These are phyloP conservation scores for Pneumocystis jirovecii DNA, from an alignment of 1,139 yeast species.

Conservation along the genomic window DNA sequence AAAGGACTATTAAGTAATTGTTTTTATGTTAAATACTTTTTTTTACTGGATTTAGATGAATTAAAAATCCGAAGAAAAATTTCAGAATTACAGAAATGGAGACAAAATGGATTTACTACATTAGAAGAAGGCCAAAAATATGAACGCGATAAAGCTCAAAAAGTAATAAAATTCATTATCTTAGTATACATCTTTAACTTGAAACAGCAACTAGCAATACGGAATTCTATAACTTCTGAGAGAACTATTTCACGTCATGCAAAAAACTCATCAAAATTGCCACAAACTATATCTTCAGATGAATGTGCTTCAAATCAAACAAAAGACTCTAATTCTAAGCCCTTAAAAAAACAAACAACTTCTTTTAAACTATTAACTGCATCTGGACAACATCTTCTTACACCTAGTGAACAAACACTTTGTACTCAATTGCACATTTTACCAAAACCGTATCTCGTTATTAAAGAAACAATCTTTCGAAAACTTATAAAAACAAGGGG, in stretches of 20 bases:
- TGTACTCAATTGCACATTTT: conserved; percentile 71
- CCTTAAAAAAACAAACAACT: conserved; percentile 18
- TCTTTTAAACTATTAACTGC: conserved; percentile 61
- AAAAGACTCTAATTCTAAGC: not conserved
- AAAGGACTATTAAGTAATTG: conserved; percentile 41
- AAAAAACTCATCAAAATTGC: not conserved
- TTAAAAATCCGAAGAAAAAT: conserved; percentile 66
- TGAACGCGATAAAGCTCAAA: conserved; percentile 65
- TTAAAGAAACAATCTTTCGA: conserved; percentile 79
- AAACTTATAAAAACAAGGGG: conserved; percentile 82
- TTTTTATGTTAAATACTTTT: not conserved
- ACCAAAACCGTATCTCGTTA: conserved; percentile 88
- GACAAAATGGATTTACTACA: conserved; percentile 74
- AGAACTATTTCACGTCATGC: not conserved
- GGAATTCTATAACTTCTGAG: not conserved
- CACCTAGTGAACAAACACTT: conserved; percentile 71
- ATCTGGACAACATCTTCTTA: conserved; percentile 65
- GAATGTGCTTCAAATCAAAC: not conserved
- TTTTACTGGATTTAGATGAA: conserved; percentile 30
- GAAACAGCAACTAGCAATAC: not conserved
- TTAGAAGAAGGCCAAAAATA: conserved; percentile 71
- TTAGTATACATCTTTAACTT: conserved; percentile 14
- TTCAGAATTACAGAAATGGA: conserved; percentile 83
- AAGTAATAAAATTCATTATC: conserved; percentile 14
- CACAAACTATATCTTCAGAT: not conserved